Evolutionary conservation across 2,329 filamentous ascomycete species (phyloP), one percentile per base, ranked within the genome.

Genomic region (Exophiala dermatitidis): DNA sequence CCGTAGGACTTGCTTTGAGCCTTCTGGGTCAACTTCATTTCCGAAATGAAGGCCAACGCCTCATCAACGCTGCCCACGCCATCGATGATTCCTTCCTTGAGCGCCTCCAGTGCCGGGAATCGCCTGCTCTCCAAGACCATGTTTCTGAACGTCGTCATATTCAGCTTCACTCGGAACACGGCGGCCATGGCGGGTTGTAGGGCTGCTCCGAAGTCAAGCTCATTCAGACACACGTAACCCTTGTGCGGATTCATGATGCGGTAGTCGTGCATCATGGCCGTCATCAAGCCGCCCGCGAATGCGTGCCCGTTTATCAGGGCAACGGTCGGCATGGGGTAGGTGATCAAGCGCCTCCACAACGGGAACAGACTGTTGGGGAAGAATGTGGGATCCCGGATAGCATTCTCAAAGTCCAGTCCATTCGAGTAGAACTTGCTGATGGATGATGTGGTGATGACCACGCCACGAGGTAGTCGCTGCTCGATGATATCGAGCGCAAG

Each of bases 261-360:
- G 72, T 93, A 93, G 71, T 91, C 87, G 70, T 90, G 86, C 70
- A 86, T 82, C 79, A 89, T 87, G 54, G 86, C 81, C 6, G 86
- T 74, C 83, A 93, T 90, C 56, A 90, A 74, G n/a, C 86, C 88
- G 43, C 81, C 88, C 4, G 88, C 88, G 67, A 90, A 93, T 50
- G 84, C 82, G 68, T 94, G 88, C 26, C 88, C 88, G 63, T 88
- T 89, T 50, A 91, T 65, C 5, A 90, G 74, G n/a, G 86, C 84
- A 46, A 93, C 70, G 2, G 87, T 93, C 28, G 88, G 88, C 86
- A 90, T 89, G 9, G 87, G 86, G 65, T 83, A 91, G 49, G 81
- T 84, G 56, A 86, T 65, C 31, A 90, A 70, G 4, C 85, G 75
- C 38, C 74, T 72, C 73, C 83, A 90, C 1, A 90, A 67, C 9